Conservation (phyloP, 2,329 filamentous ascomycete genomes). For the Periconia macrospinosa region DNA sequence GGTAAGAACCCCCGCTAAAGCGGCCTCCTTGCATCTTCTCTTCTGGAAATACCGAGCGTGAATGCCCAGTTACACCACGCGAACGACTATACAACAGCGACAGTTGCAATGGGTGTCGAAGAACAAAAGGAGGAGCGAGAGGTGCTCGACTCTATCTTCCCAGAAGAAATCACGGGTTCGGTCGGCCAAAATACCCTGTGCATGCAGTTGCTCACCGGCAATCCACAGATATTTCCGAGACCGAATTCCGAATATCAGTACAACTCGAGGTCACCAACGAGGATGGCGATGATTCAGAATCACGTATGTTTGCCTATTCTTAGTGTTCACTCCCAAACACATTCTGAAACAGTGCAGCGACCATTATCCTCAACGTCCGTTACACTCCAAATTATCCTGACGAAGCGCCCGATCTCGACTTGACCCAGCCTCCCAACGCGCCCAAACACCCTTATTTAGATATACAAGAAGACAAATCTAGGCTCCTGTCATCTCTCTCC, state of each 20-base stretch:
- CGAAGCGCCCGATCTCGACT: conserved; percentile 77
- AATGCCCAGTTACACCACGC: too few species aligned
- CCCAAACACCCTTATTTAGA: conserved; percentile 73
- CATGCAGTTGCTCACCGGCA: conserved; percentile 14
- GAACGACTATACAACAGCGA: background rate
- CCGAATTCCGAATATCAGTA: conserved; percentile 83
- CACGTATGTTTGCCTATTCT: conserved; percentile 46
- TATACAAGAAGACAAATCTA: conserved; percentile 75
- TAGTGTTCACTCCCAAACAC: background rate
- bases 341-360: conserved; percentile 48
- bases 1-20: conserved; percentile 1
- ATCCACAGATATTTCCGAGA: conserved; percentile 78
- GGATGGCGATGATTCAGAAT: conserved; percentile 61
- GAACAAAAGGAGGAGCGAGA: conserved; percentile 96
- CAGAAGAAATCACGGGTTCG: conserved; percentile 90
- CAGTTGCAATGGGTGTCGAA: conserved; percentile 59
- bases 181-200: background rate
- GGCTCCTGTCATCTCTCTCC: conserved; percentile 70
- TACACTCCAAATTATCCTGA: conserved; percentile 94
- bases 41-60: too few species aligned
- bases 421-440: conserved; percentile 72
- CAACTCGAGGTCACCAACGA: conserved; percentile 75
- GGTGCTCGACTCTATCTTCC: conserved; percentile 97
- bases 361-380: conserved; percentile 78
- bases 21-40: background rate